Conservation (phyloP, 192 early-diverging fungal genomes). For the Pilobolus umbonatus region DNA sequence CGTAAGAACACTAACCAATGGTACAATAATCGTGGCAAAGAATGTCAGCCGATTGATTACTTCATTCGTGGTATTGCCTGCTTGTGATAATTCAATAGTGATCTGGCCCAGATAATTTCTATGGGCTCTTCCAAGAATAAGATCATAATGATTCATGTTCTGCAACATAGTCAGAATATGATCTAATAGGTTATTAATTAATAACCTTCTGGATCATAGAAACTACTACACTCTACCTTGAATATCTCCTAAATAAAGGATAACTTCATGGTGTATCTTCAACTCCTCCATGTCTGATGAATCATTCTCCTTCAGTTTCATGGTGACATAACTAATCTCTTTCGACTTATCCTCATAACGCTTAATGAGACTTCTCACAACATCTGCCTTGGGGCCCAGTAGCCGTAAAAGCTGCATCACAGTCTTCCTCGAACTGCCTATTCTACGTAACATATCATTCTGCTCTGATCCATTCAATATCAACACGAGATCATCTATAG, state of each 20-base stretch:
- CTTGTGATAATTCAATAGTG: conserved; percentile 65
- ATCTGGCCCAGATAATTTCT: conserved; percentile 78
- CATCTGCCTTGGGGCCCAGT: conserved; percentile 63
- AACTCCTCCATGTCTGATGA: conserved; percentile 7
- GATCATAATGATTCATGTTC: conserved; percentile 66
- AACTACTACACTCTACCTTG: conserved; percentile 37
- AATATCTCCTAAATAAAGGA: conserved; percentile 78
- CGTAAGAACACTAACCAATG: conserved; percentile 41
- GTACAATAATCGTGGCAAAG: conserved; percentile 77
- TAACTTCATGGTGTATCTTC: conserved; percentile 52
- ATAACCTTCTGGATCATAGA: background rate
- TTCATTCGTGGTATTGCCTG: conserved; percentile 80
- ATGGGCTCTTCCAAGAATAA: conserved; percentile 68
- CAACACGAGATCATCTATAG: conserved; percentile 74
- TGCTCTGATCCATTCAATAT: conserved; percentile 46
- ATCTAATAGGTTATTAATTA: conserved; percentile 19
- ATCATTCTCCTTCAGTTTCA: background rate
- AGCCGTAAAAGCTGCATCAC: conserved; percentile 66
- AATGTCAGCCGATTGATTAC: conserved; percentile 85
- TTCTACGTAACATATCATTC: conserved; percentile 67
- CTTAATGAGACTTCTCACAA: conserved; percentile 64
- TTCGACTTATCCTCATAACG: conserved; percentile 39
- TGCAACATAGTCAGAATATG: conserved; percentile 70
- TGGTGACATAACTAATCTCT: conserved; percentile 6
- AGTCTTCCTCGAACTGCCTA: conserved; percentile 67